Evolutionary conservation across 495 filamentous ascomycete species (phyloP), one percentile per base, ranked within the genome.

Genomic region (Lasiosphaeris hirsuta): DNA sequence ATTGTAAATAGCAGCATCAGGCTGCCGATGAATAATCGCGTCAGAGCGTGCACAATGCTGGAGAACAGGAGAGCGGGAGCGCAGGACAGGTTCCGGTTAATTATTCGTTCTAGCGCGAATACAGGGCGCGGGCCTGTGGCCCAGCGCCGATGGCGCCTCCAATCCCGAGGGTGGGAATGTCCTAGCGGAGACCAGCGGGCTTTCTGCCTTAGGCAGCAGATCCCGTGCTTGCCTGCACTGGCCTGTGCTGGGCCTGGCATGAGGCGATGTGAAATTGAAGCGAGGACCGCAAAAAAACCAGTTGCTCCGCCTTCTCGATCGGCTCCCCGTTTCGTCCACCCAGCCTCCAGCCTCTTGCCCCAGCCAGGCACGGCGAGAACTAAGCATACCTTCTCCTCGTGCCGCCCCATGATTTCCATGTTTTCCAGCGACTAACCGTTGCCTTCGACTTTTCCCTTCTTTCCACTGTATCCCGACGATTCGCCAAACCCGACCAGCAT

Each of bases 331-430:
- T 41, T 55, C 55, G 55, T 54, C 52, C 52, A 63, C 62, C 67
- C 67, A 69, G 67, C 67, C 67, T 69, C 67, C 67, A 69, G 67
- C 67, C 67, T 69, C 64, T 67, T 58, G 47, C 56, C 59, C 60
- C 54, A 55, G 63, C 56, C 60, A 65, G 63, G 61, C 66, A 66
- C 67, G 44, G 64, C 55, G 58, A 56, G 53, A 58, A 64, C 53
- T 58, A 43, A 58, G 56, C 56, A 57, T 43, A 59, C 59, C 56
- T 34, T 54, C 52, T 58, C 59, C 35, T 55, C 46, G 42, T 40
- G 35, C 43, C 35, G 36, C 45, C 55, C 37, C 58, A 51, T 10
- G 39, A 23, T 37, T 10, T 42, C 48, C 13, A 47, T 34, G 42
- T 41, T 36, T 41, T 41, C 43, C 10, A 45, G 48, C 42, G n/a